Percentiles rank a stretch among this genome's conserved stretches.
Conservation (phyloP, 169 alveolate genomes). For the Cryptosporidium muris region DNA sequence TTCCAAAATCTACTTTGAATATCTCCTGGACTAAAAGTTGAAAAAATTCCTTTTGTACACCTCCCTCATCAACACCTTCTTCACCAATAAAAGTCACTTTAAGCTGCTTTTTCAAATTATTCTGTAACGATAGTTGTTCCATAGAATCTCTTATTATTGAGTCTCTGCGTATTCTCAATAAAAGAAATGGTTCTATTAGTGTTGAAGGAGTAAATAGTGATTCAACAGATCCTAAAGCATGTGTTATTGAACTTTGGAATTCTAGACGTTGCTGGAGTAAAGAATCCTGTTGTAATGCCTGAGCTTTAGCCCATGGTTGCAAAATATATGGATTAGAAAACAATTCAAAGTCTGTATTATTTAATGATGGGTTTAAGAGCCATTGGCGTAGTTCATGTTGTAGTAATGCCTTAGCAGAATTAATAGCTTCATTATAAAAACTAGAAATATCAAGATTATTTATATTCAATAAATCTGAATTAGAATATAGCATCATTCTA, state of each 20-base stretch:
- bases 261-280: constrained; percentile 50
- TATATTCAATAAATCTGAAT: constrained; percentile 16
- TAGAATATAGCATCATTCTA: neutral
- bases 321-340: constrained; percentile 28
- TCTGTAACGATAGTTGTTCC: constrained; percentile 41
- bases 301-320: constrained; percentile 15
- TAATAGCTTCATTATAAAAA: constrained; percentile 25
- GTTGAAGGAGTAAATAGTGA: constrained; percentile 8
- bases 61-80: constrained; percentile 94
- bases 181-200: constrained; percentile 67
- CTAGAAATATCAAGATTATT: constrained; percentile 18
- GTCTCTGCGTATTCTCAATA: constrained; percentile 67
- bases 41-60: constrained; percentile 89
- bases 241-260: constrained; percentile 34
- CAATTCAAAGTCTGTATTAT: constrained; percentile 33
- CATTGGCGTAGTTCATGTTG: constrained; percentile 47
- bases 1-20: constrained; percentile 88
- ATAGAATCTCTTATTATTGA: constrained; percentile 73
- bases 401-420: constrained; percentile 10
- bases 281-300: constrained; percentile 49
- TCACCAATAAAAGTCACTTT: constrained; percentile 85
- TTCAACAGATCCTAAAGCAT: constrained; percentile 36
- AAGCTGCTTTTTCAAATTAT: constrained; percentile 75
- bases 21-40: constrained; percentile 84
- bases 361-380: constrained; percentile 31